A percentile compares a stretch with the other conserved stretches of the same genome.
Conservation (phyloP, 306 rosid genomes). For the Cicer judaicum region DNA sequence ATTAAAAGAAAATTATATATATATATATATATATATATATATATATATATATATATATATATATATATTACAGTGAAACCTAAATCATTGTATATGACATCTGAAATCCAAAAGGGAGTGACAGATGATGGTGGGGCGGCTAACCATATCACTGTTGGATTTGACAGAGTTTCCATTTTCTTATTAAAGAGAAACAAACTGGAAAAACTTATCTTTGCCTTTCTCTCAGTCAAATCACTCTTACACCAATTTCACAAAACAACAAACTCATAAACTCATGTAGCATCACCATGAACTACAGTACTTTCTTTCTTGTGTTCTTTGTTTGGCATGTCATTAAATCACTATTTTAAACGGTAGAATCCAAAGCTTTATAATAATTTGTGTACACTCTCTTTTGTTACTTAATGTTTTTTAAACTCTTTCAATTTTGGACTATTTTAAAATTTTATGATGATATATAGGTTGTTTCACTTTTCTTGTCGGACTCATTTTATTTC, state of each 20-base stretch:
- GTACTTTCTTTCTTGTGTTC: background rate
- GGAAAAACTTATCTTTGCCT: constrained; percentile 35
- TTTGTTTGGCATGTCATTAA: constrained; percentile 49
- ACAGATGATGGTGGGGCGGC: constrained; percentile 49
- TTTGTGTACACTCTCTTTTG: background rate
- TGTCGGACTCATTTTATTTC: constrained; percentile 38
- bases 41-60: too few species aligned
- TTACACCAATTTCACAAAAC: constrained; percentile 37
- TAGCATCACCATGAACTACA: constrained; percentile 36
- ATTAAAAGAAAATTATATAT: too few species aligned
- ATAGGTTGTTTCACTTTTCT: background rate
- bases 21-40: too few species aligned
- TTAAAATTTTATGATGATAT: background rate
- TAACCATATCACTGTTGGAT: constrained; percentile 40
- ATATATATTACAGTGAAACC: too few species aligned
- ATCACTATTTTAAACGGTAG: constrained; percentile 12
- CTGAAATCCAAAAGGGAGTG: constrained; percentile 33
- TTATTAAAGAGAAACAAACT: constrained; percentile 39
- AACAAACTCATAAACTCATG: constrained; percentile 40
- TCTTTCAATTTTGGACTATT: background rate
- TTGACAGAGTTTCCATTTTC: constrained; percentile 48
- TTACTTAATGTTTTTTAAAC: too few species aligned
- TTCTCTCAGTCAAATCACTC: constrained; percentile 45
- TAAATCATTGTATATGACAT: too few species aligned
- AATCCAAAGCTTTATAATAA: constrained; percentile 44